A percentile compares a stretch with the other conserved stretches of the same genome.
Conservation (phyloP, 2,329 filamentous ascomycete species). For the Apiospora kogelbergensis region DNA sequence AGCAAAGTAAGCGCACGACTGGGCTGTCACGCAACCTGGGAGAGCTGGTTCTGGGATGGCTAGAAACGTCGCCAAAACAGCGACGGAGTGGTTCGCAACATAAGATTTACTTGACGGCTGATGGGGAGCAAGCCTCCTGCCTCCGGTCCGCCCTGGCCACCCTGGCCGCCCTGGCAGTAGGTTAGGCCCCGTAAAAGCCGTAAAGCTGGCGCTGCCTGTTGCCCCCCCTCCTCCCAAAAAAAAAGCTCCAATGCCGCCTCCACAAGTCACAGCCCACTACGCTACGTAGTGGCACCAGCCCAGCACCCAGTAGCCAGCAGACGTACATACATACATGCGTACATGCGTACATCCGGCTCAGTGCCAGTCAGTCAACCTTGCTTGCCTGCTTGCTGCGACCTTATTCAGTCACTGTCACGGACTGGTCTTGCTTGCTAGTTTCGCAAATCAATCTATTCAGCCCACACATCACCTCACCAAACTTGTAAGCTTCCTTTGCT, state of each 20-base stretch:
- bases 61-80: no score
- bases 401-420: background rate
- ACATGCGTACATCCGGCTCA: background rate
- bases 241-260: background rate
- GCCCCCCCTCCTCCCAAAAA: background rate
- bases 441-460: slow-evolving; percentile 6
- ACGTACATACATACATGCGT: background rate
- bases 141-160: no score
- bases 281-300: background rate
- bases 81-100: no score
- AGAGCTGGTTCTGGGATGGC: no score
- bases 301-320: no score
- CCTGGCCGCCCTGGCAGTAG: no score
- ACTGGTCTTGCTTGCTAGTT: slow-evolving; percentile 3
- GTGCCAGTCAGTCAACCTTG: background rate
- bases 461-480: slow-evolving; percentile 5
- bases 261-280: background rate
- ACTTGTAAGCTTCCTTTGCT: slow-evolving; percentile 5
- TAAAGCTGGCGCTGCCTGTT: background rate
- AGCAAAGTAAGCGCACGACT: no score
- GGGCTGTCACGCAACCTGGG: no score
- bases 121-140: no score
- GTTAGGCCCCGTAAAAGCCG: no score
- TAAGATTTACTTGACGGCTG: no score
- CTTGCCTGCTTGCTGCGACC: background rate